Evolutionary conservation across 2,329 filamentous ascomycete genomes (phyloP), one percentile per base, ranked within the genome.

Genomic region (Pezicula radicicola): DNA sequence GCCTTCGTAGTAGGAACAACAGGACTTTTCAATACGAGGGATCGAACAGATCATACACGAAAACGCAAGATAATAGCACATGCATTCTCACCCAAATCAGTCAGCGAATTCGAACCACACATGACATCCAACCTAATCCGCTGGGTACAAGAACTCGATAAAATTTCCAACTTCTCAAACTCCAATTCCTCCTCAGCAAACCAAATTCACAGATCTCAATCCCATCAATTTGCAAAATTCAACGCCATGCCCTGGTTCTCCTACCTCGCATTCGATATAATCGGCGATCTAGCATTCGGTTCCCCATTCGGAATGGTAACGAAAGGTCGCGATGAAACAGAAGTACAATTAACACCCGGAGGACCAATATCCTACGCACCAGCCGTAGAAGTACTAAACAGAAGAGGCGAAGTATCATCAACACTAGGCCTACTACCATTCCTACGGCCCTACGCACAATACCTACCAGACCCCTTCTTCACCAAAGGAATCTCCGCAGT

Each of bases 61-160:
- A 96, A 96, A 78, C 83, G 91, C 63, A 95, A 95, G 78, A 85
- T 89, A 8, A 83, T 95, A 41, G 84, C 88, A 1, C 89, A 95
- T 68, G 93, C 89, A 27, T 96, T 96, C 72, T 88, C 84, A 13
- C 78, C 85, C 57, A 93, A 92, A 72, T 88, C 83, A 7, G 79
- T 96, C 48, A 78, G 78, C 55, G 84, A 95, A 65, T 94, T 94
- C 65, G 91, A 96, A 73, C 89, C 91, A 47, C 95, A 92, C 69
- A 92, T 96, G 56, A 85, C 89, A 64, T 73, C 77, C 59, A 95
- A 93, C 67, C 77, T 95, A 2, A 82, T 87, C 54, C 73, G 83
- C 16, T 87, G 95, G 52, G 82, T 87, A 27, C 72, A 74, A 53
- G 83, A 89, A 64, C 89, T 90, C 78, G 87, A 89, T 63, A 74